Conservation (phyloP, 768 basidiomycete species). For the Agaricus blazei region DNA sequence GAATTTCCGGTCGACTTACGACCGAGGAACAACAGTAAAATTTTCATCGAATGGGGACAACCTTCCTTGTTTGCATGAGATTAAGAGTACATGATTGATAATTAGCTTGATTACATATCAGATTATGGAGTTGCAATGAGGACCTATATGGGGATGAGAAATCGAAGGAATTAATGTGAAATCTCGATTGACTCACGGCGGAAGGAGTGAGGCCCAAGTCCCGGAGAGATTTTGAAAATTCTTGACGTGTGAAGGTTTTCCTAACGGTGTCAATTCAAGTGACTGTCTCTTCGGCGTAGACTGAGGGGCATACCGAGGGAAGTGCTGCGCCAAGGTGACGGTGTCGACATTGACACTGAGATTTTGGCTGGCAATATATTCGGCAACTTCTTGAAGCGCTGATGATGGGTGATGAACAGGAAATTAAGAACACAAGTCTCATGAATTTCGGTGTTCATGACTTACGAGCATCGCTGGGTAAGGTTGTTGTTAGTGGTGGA, state of each 20-base stretch:
- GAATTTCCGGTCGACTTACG: slow-evolving; percentile 35
- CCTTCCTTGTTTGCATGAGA: not conserved
- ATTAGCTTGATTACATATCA: slow-evolving; percentile 6
- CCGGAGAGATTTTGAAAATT: slow-evolving; percentile 75
- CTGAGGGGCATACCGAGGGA: slow-evolving; percentile 62
- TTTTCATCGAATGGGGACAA: too few species aligned
- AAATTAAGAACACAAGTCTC: slow-evolving; percentile 1
- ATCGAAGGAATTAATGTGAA: not conserved
- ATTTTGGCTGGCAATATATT: slow-evolving; percentile 77
- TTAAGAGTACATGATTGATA: slow-evolving; percentile 11
- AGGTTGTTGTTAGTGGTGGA: slow-evolving; percentile 72
- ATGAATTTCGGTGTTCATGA: too few species aligned
- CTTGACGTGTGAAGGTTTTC: slow-evolving; percentile 68
- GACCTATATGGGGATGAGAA: slow-evolving; percentile 29
- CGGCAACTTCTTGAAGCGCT: slow-evolving; percentile 85
- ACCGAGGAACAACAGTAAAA: slow-evolving; percentile 61
- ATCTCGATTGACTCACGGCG: slow-evolving; percentile 49
- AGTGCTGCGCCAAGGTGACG: slow-evolving; percentile 72
- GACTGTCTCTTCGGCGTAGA: not conserved
- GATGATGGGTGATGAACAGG: not conserved
- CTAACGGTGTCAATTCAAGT: slow-evolving; percentile 29
- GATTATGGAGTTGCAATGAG: slow-evolving; percentile 41
- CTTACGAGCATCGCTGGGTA: slow-evolving; percentile 77
- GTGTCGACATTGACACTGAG: slow-evolving; percentile 69
- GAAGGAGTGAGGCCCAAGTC: slow-evolving; percentile 90